phyloP scores from a whole-genome alignment of 1,284 basidiomycete genomes.

The Ceratobasidium sp. region DNA sequence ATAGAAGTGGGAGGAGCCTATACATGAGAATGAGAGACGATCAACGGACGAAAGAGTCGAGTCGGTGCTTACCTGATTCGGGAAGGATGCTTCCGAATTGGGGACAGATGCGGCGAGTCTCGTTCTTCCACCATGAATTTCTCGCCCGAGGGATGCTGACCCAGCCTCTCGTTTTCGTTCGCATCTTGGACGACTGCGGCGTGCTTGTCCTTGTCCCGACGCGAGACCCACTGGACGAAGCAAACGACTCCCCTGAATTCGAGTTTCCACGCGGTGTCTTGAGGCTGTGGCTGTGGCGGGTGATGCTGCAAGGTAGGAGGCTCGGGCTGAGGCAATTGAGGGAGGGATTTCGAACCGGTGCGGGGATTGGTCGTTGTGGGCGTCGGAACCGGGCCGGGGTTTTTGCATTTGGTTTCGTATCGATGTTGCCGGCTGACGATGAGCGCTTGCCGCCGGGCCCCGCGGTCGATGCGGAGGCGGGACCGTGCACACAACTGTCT shows the following conservation, averaged over 20 bases:
- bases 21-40: too few relatives aligned
- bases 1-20: neutral
- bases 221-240: conserved; percentile 47
- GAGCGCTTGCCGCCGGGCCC: conserved; percentile 20
- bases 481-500: neutral
- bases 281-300: neutral
- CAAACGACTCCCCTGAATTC: conserved; percentile 47
- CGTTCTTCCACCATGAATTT: conserved; percentile 13
- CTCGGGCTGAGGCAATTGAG: conserved; percentile 20
- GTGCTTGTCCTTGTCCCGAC: conserved; percentile 16
- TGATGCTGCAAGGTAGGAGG: neutral
- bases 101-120: neutral
- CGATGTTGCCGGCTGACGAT: conserved; percentile 1
- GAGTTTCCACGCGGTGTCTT: conserved; percentile 46
- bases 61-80: conserved; percentile 9
- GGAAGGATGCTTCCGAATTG: conserved; percentile 10
- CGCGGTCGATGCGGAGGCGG: neutral
- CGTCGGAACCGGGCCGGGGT: neutral
- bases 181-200: neutral
- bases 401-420: neutral
- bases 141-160: neutral
- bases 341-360: conserved; percentile 4
- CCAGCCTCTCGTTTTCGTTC: conserved; percentile 14
- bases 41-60: neutral
- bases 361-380: neutral